These are phyloP conservation scores for Neonectria ditissima DNA, from an alignment of 2,329 filamentous ascomycete species.

Conservation along the genomic window DNA sequence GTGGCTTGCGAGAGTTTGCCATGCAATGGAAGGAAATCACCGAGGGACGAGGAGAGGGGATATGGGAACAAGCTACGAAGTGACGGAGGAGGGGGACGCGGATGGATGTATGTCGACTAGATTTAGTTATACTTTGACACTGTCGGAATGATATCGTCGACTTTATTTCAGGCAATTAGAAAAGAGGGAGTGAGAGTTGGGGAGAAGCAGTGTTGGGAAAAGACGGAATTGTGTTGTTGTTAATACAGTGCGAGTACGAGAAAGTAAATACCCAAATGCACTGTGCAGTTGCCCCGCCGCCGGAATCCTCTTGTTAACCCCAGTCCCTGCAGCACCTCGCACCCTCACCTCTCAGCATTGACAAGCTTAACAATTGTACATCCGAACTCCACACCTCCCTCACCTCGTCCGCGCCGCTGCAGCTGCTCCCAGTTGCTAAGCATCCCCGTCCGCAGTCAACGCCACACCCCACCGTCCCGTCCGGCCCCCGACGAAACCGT, in stretches of 20 bases:
- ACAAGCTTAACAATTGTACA: background rate
- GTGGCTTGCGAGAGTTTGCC: conserved; percentile 84
- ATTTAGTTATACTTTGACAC: too few relatives aligned
- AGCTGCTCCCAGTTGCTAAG: conserved; percentile 39
- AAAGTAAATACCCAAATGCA: background rate
- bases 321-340: background rate
- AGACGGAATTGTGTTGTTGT: background rate
- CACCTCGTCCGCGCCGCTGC: conserved; percentile 20
- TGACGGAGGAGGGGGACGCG: conserved; percentile 1
- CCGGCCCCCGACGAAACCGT: background rate
- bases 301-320: background rate
- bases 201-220: background rate
- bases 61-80: conserved; percentile 52
- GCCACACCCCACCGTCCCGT: background rate
- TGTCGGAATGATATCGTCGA: background rate
- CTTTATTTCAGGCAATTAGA: background rate
- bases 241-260: background rate
- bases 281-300: background rate
- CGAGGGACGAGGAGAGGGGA: conserved; percentile 54
- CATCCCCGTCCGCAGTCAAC: conserved; percentile 15
- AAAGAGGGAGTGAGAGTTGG: background rate
- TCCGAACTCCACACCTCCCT: conserved; percentile 30
- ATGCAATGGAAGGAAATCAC: conserved; percentile 76
- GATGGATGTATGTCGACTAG: background rate
- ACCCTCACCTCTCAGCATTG: background rate